phyloP scores from a whole-genome alignment of 2,329 filamentous ascomycete species.

The Ophiosphaerella herpotricha region DNA sequence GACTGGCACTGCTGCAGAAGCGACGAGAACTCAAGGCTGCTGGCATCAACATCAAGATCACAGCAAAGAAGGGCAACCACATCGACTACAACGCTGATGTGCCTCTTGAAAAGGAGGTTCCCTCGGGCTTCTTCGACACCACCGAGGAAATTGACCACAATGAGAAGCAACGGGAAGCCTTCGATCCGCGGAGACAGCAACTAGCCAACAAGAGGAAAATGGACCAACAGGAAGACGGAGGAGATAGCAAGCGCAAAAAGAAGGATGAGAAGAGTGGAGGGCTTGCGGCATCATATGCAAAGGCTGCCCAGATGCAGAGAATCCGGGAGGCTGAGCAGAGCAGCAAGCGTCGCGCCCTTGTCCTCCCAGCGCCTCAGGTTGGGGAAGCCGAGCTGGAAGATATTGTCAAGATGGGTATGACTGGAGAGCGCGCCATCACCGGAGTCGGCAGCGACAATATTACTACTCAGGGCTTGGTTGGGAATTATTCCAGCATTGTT shows the following conservation, averaged over 20 bases:
- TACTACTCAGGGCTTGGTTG: conserved; percentile 81
- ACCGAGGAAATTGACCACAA: conserved; percentile 79
- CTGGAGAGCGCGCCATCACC: conserved; percentile 83
- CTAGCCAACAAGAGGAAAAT: conserved; percentile 91
- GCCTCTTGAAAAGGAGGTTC: conserved; percentile 91
- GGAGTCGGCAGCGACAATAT: conserved; percentile 81
- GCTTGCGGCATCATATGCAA: conserved; percentile 85
- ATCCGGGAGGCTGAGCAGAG: conserved; percentile 96
- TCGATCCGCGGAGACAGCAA: conserved; percentile 92
- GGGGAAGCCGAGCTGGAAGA: conserved; percentile 92
- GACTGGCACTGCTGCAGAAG: conserved; percentile 90
- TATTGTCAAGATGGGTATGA: conserved; percentile 98
- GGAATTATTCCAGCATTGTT: conserved; percentile 82
- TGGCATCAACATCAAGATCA: conserved; percentile 96
- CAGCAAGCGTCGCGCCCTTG: conserved; percentile 85
- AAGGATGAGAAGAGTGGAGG: conserved; percentile 76
- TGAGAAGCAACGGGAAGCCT: conserved; percentile 80
- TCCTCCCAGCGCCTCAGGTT: conserved; percentile 86
- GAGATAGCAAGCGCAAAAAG: conserved; percentile 81
- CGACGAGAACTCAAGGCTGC: conserved; percentile 94
- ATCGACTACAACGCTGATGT: conserved; percentile 99
- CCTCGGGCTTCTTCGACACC: conserved; percentile 91
- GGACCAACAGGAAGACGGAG: conserved; percentile 80
- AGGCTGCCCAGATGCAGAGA: conserved; percentile 92
- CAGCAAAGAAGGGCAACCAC: conserved; percentile 87